Base-by-base conservation (phyloP, 2,329 filamentous ascomycete genomes). In the Ophiostoma piceae region DNA sequence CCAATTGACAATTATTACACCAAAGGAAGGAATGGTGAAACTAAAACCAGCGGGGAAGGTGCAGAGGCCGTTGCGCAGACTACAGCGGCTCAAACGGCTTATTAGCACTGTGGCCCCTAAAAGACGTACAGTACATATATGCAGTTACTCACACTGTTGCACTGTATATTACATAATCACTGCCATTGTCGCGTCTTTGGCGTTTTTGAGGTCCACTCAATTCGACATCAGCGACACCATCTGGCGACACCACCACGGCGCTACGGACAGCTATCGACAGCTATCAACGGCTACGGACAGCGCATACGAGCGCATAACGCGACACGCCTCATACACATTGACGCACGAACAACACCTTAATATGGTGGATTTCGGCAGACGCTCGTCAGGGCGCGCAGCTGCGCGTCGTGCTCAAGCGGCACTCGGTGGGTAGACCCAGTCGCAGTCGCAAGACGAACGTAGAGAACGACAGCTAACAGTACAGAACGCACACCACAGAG, bases 401-500 rank as follows among this genome's bases (percentile, higher is more conserved):
- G 81, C 81, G 62, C 79, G 80, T 74, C 79, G 80, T 70, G 81
- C 81, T 35, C 79, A 80, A 60, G 79, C 79, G 41, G 81, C 80
- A 39, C 77, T 82, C 60, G 80, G 80, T 82, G 76, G 72, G 78
- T 75, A 6, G 9, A 26, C 35, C 37, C 64, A 6, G 19, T 22
- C 9, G 19, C 29, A 12, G 26, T 26, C 26, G 12, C 22, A 65
- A 47, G 26, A 19, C 4, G 1, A 32, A 22, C 1, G 29, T 8
- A 29, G 32, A 43, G 51, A 32, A 37, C 32, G 26, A 19, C 62
- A 51, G 39, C 65, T 67, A n/a, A 67, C 57, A 32, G 29, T 9
- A 35, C 73, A 84, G 83, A 84, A 76, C 83, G 80, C 73, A 83
- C 82, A 39, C 81, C 84, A 57, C 79, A 79, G 76, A 77, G 76